Base-by-base conservation (phyloP, 495 filamentous ascomycete genomes). In the Coniosporium apollinis region DNA sequence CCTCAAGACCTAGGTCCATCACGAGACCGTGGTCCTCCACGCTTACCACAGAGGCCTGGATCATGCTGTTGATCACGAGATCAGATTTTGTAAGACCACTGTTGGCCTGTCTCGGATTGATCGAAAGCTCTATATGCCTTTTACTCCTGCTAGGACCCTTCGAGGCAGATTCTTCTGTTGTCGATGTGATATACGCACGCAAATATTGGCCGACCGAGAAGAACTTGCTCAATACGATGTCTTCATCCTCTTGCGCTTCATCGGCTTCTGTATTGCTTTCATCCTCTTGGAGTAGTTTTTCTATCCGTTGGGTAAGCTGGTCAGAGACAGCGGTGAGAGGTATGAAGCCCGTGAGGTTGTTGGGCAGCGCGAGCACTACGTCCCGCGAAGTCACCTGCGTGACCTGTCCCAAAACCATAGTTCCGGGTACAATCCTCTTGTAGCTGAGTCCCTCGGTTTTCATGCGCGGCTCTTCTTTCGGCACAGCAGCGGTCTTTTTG, bases 1-100 rank as follows among this genome's bases (percentile, higher is more conserved):
- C 72, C 30, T 71, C 64, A 16, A 94, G 64, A 10, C 80, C 81
- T 25, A 97, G 59, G 46, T 94, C 82, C 86, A 96, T 93, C 35
- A 96, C 66, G 36, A 92, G 59, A 46, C 89, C 89, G 54, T 94
- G 87, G 44, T 97, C 89, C 57, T 97, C 89, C 15, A 89, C 77
- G 49, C 87, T 96, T 24, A 65, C 54, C 31, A 97, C 77, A 1
- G 83, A 79, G 14, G 86, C 85, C 64, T 94, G 92, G 14, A 94
- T 55, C 38, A 76, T 81, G 37, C 62, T 61, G 41, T 89, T 73
- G 14, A 61, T 58, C 16, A 86, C 69, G 6, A 94, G 48, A 44
- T 82, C 79, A 10, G 74, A 65, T 33, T 70, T 64, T 6, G 68
- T 57, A 22, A 96, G 65, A 0, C 80, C 79, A 1, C 62, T 60